Percentiles rank a stretch among this genome's conserved stretches.
Evolutionary conservation across 345 rosid species (phyloP).

Genomic region (Bruguiera parviflora): DNA sequence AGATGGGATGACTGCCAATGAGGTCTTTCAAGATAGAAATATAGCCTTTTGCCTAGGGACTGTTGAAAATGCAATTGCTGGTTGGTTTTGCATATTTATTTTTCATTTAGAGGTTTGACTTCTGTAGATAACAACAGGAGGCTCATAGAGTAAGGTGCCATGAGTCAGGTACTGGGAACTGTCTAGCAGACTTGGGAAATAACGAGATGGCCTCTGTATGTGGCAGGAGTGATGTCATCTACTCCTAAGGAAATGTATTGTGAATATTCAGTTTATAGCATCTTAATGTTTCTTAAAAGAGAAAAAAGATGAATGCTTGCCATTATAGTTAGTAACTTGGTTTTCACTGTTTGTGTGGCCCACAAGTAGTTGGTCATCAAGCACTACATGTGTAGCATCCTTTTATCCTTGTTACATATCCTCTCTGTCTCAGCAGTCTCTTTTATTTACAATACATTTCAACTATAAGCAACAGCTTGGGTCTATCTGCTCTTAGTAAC

Average conservation of each 20-base stretch:
- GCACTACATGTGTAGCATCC: background rate
- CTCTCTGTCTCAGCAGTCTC: background rate
- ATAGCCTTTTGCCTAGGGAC: conserved; percentile 9
- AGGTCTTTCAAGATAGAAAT: conserved; percentile 32
- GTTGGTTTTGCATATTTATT: conserved; percentile 18
- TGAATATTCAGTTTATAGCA: background rate
- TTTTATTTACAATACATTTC: background rate
- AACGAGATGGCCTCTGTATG: conserved; percentile 23
- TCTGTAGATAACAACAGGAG: conserved; percentile 61
- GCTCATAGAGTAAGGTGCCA: conserved; percentile 35
- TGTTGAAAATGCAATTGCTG: conserved; percentile 13
- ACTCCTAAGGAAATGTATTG: conserved; percentile 64
- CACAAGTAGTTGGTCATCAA: background rate
- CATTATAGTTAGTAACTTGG: background rate
- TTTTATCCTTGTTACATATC: background rate
- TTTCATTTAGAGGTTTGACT: conserved; percentile 46
- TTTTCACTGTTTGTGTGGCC: background rate
- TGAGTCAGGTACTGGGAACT: conserved; percentile 24
- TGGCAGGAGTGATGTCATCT: conserved; percentile 29
- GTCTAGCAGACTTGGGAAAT: conserved; percentile 25
- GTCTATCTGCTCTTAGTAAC: too few species aligned
- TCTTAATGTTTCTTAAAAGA: background rate
- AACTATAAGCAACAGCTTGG: background rate
- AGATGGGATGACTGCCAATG: conserved; percentile 19
- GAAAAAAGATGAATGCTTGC: background rate